Evolutionary conservation across 306 rosid genomes (phyloP), one percentile per base, ranked within the genome.

Genomic region (Boehmeria nivea): DNA sequence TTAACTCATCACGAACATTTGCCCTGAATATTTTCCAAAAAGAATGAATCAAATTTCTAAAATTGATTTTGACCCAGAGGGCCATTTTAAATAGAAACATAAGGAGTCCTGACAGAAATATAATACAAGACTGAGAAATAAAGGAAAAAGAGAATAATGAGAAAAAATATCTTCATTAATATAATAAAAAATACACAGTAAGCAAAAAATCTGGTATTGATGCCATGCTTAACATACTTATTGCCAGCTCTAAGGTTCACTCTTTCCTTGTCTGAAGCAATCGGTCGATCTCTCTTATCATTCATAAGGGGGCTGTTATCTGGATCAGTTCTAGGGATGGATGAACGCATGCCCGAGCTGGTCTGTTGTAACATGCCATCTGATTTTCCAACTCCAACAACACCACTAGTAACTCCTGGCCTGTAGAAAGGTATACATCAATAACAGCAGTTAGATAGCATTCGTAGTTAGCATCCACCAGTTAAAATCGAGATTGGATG

Each of bases 231-330:
- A 52, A 70, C 78, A 65, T 84, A 91, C 99, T 91, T 91, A 75
- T 80, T 91, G 64, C 80, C 78, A 60, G 84, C 79, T 83, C 89
- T 83, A 68, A 80, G 69, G 69, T 75, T 87, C 73, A 55, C 82
- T 76, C 82, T 84, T 54, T 91, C 96, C 81, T 91, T 91, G 61
- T 87, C 99, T 15, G 83, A 75, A 60, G 79, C 82, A 67, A 73
- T 66, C 66, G 87, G 81, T 61, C 84, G 94, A 28, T 78, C 96
- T 63, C 96, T 81, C 82, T 80, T 84, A 60, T 90, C 98, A 42
- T 23, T 82, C 69, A 67, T 69, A 54, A 78, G 73, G 69, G 95
- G 71, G 76, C 65, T 72, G 64, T 69, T 76, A 67, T 91, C 96
- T 61, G 82, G 80, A 66, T 83, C 95, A 21, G 83, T 62, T 76